Percentiles rank a stretch among this genome's conserved stretches.
These are phyloP conservation scores for Strigomonas galati DNA, from an alignment of 208 protist species.

Conservation along the genomic window DNA sequence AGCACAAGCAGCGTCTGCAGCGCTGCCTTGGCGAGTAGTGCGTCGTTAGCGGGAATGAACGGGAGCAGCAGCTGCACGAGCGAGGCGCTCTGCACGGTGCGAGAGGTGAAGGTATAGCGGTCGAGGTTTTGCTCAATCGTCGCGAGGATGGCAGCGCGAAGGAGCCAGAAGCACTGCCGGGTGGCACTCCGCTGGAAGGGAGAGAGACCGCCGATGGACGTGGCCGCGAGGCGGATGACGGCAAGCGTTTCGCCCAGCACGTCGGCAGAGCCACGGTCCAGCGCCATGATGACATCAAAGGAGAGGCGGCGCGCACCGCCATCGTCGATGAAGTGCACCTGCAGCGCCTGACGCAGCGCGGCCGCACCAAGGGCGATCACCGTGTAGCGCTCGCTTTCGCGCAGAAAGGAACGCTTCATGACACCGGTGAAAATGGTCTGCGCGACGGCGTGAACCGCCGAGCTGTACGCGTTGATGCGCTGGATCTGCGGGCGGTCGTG, in stretches of 20 bases:
- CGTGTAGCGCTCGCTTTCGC: conserved; percentile 55
- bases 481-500: conserved; percentile 42
- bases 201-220: conserved; percentile 45
- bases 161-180: conserved; percentile 64
- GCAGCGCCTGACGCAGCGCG: conserved; percentile 56
- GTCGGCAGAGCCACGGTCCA: conserved; percentile 66
- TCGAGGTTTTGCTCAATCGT: conserved; percentile 50
- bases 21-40: conserved; percentile 47
- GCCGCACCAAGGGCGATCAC: conserved; percentile 69
- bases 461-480: conserved; percentile 45
- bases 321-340: conserved; percentile 38
- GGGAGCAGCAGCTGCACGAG: conserved; percentile 23
- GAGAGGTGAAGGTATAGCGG: conserved; percentile 69
- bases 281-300: conserved; percentile 68
- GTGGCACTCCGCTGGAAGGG: conserved; percentile 63
- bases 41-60: conserved; percentile 31
- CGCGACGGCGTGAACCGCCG: conserved; percentile 69
- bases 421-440: conserved; percentile 75
- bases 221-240: conserved; percentile 40
- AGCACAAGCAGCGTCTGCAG: conserved; percentile 65
- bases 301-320: conserved; percentile 31
- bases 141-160: conserved; percentile 54
- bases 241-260: conserved; percentile 67
- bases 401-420: conserved; percentile 46
- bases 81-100: conserved; percentile 53